Evolutionary conservation across 805 yeast genomes (phyloP).

Genomic region (Kodamaea laetipori): DNA sequence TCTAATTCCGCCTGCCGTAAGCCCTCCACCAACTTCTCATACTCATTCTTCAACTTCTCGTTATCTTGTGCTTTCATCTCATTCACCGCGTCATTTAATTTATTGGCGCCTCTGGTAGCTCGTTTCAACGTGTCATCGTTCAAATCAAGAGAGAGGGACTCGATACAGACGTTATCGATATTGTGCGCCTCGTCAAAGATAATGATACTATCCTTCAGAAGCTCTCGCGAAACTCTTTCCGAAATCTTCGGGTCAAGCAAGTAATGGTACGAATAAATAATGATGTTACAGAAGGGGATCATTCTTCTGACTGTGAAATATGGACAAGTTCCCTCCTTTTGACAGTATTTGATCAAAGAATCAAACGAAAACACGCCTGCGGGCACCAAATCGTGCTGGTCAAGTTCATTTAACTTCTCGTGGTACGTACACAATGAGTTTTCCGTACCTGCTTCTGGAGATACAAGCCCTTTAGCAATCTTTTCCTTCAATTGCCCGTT

Average conservation of each 20-base stretch:
- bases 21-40: conserved; percentile 88
- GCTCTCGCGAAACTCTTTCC: conserved; percentile 88
- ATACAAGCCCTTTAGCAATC: conserved; percentile 50
- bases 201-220: conserved; percentile 88
- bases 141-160: conserved; percentile 85
- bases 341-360: conserved; percentile 73
- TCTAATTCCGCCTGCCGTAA: conserved; percentile 77
- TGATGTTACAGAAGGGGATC: conserved; percentile 91
- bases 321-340: conserved; percentile 82
- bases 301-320: conserved; percentile 97
- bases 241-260: conserved; percentile 95
- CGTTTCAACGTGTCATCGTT: conserved; percentile 86
- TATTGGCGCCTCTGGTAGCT: conserved; percentile 85
- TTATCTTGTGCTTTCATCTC: conserved; percentile 83
- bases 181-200: conserved; percentile 99
- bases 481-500: conserved; percentile 81
- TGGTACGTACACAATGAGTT: conserved; percentile 75
- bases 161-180: conserved; percentile 98
- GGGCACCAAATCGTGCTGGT: conserved; percentile 87
- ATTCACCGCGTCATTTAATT: conserved; percentile 78
- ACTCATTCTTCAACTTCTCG: conserved; percentile 82
- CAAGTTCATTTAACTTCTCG: conserved; percentile 82
- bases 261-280: conserved; percentile 96
- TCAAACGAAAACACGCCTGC: conserved; percentile 96
- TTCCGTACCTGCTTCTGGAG: conserved; percentile 50